A percentile compares a stretch with the other conserved stretches of the same genome.
These are phyloP conservation scores for Lepraria neglecta DNA, from an alignment of 495 filamentous ascomycete genomes.

Conservation along the genomic window DNA sequence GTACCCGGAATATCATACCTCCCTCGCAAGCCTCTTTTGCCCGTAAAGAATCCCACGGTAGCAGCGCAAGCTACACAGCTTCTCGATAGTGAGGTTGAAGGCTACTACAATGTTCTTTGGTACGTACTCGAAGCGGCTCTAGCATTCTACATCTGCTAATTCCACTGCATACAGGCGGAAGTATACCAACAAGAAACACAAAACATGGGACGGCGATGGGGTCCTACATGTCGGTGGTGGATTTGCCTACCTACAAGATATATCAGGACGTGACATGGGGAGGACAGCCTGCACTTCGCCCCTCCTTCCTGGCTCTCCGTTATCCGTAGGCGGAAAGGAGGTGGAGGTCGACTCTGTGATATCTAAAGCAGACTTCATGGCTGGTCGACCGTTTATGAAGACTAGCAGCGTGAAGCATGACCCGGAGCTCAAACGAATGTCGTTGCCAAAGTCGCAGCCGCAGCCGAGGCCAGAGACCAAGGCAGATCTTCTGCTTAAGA, in stretches of 20 bases:
- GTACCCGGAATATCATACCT: constrained; percentile 22
- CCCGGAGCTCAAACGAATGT: constrained; percentile 17
- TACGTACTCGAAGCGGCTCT: constrained; percentile 24
- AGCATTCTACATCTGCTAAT: not conserved
- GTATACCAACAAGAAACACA: constrained; percentile 72
- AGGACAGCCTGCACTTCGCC: constrained; percentile 47
- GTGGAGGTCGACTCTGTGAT: constrained; percentile 66
- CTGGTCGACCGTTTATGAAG: constrained; percentile 48
- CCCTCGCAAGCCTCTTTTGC: constrained; percentile 40
- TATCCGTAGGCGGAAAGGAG: constrained; percentile 66
- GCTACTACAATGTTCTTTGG: constrained; percentile 66
- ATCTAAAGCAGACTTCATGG: constrained; percentile 55
- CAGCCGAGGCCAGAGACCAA: constrained; percentile 18
- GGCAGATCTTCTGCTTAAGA: constrained; percentile 10
- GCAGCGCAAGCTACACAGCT: constrained; percentile 12
- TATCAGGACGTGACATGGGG: constrained; percentile 63
- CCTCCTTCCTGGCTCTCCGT: constrained; percentile 54
- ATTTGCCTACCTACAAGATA: constrained; percentile 57
- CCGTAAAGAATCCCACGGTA: constrained; percentile 34
- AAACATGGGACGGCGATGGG: constrained; percentile 84
- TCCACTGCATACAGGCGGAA: constrained; percentile 51
- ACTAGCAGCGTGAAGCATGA: constrained; percentile 22
- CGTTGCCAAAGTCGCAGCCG: not conserved
- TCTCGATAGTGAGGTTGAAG: constrained; percentile 28
- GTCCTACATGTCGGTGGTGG: constrained; percentile 54